These are phyloP conservation scores for Colletotrichum sp. DNA, from an alignment of 2,329 filamentous ascomycete species.

Conservation along the genomic window DNA sequence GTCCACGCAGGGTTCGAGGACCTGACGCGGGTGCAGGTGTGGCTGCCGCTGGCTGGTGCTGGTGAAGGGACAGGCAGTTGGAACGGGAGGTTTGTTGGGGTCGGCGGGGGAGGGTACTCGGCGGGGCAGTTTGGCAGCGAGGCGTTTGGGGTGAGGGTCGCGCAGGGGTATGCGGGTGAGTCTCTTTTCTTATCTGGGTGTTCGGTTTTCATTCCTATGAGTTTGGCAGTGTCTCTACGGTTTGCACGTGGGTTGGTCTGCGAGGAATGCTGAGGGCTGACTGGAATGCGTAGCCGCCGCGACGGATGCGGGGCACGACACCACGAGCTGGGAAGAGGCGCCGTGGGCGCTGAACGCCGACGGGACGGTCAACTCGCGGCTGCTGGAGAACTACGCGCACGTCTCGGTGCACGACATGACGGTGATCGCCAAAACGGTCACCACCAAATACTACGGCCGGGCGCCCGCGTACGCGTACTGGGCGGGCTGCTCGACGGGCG, in stretches of 20 bases:
- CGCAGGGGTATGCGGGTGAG: slow-evolving; percentile 16
- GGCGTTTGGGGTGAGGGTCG: slow-evolving; percentile 1
- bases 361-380: slow-evolving; percentile 15
- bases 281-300: background rate
- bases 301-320: slow-evolving; percentile 14
- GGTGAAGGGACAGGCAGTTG: slow-evolving; percentile 19
- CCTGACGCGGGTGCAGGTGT: slow-evolving; percentile 29
- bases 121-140: slow-evolving; percentile 26
- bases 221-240: background rate
- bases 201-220: background rate
- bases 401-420: slow-evolving; percentile 33
- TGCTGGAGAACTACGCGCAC: slow-evolving; percentile 12
- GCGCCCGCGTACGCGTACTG: slow-evolving; percentile 52
- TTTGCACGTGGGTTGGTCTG: background rate
- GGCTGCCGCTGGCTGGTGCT: slow-evolving; percentile 23
- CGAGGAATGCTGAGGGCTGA: background rate
- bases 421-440: slow-evolving; percentile 52
- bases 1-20: slow-evolving; percentile 29
- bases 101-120: slow-evolving; percentile 35
- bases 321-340: slow-evolving; percentile 3
- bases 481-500: slow-evolving; percentile 59
- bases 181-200: background rate
- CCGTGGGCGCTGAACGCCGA: slow-evolving; percentile 25
- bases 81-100: slow-evolving; percentile 34
- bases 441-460: slow-evolving; percentile 50